Percentiles rank a stretch among this genome's conserved stretches.
phyloP scores from a whole-genome alignment of 2,329 filamentous ascomycete species.

The Colletotrichum lini region DNA sequence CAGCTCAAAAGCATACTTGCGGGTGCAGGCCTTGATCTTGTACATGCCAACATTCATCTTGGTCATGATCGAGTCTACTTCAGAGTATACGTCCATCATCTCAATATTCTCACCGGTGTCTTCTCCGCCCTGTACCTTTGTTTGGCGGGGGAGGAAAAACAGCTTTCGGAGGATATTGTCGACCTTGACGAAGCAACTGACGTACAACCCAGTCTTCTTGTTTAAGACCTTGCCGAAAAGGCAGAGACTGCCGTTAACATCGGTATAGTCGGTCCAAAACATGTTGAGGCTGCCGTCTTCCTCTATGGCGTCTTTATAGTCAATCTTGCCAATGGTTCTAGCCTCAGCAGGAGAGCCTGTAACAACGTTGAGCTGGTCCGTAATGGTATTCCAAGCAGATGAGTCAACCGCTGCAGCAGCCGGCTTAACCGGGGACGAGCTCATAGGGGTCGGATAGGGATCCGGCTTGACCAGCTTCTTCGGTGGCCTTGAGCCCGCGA shows the following conservation, averaged over 20 bases:
- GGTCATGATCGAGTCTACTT: constrained; percentile 91
- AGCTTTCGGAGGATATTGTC: constrained; percentile 95
- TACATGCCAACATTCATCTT: constrained; percentile 88
- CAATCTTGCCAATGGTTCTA: constrained; percentile 82
- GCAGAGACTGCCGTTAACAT: constrained; percentile 91
- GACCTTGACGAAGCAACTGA: constrained; percentile 95
- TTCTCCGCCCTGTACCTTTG: constrained; percentile 68
- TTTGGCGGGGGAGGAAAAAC: constrained; percentile 89
- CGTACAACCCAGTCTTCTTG: constrained; percentile 82
- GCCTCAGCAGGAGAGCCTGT: constrained; percentile 78
- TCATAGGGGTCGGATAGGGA: constrained; percentile 78
- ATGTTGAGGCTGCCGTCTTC: constrained; percentile 92
- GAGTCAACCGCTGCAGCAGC: constrained; percentile 78
- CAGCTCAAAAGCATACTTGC: constrained; percentile 97
- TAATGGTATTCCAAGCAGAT: constrained; percentile 89
- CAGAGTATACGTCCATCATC: constrained; percentile 91
- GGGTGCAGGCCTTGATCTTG: constrained; percentile 90
- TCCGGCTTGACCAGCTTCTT: constrained; percentile 81
- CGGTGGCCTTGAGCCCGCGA: constrained; percentile 83
- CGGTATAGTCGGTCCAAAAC: constrained; percentile 98
- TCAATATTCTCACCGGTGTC: constrained; percentile 84
- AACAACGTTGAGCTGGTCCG: constrained; percentile 87
- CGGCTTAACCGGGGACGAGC: constrained; percentile 80
- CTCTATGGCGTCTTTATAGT: constrained; percentile 88
- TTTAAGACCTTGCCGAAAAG: constrained; percentile 97